A percentile compares a stretch with the other conserved stretches of the same genome.
These are phyloP conservation scores for Dryadomyces quercivorus DNA, from an alignment of 2,329 filamentous ascomycete species.

Conservation along the genomic window DNA sequence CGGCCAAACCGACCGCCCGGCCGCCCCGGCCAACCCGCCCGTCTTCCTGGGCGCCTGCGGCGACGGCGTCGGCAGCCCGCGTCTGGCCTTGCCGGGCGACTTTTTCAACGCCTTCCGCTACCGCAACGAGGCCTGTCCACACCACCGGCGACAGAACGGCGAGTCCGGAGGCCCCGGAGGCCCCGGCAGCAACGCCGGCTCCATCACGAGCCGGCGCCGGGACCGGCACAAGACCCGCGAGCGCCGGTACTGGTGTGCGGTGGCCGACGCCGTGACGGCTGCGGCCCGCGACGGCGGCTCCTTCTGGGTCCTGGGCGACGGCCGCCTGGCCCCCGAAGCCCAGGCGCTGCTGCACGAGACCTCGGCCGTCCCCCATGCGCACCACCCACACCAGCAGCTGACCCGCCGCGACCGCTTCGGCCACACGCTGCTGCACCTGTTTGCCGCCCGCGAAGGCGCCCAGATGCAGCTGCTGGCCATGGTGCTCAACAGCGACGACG, in stretches of 20 bases:
- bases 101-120: conserved; percentile 25
- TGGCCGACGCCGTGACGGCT: conserved; percentile 15
- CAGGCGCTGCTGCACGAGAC: conserved; percentile 13
- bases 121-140: conserved; percentile 15
- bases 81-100: conserved; percentile 34
- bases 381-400: conserved; percentile 9
- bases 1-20: not conserved
- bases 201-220: not conserved
- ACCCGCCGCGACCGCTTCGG: conserved; percentile 28
- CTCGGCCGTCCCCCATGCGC: not conserved
- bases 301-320: conserved; percentile 17
- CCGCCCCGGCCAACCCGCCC: not conserved
- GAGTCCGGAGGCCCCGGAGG: not conserved
- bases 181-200: not conserved
- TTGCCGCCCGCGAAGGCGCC: conserved; percentile 25
- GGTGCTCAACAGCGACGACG: conserved; percentile 12
- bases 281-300: conserved; percentile 9
- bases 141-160: conserved; percentile 1
- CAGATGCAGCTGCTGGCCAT: conserved; percentile 18
- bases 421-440: conserved; percentile 34
- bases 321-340: conserved; percentile 18
- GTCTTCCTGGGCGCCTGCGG: conserved; percentile 9
- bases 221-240: conserved; percentile 4
- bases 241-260: conserved; percentile 20
- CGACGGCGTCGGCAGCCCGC: conserved; percentile 9